Evolutionary conservation across 2,329 filamentous ascomycete species (phyloP).

Genomic region (Monilinia polystroma): DNA sequence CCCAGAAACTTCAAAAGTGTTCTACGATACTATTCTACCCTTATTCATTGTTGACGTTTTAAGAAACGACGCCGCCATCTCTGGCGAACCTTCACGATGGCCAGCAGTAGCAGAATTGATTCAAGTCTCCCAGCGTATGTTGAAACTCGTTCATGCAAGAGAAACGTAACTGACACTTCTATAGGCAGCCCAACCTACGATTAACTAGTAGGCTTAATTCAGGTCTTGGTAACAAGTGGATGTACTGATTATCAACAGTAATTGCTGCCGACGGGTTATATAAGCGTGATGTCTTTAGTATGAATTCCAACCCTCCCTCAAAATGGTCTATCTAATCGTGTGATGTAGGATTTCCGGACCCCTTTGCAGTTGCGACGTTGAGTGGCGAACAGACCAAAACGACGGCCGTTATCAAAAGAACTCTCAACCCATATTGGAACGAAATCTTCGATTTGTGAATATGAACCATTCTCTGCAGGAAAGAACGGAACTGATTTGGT

Average conservation of each 20-base stretch:
- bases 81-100: slow-evolving; percentile 45
- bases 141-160: slow-evolving; percentile 24
- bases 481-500: slow-evolving; percentile 29
- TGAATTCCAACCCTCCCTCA: slow-evolving; percentile 44
- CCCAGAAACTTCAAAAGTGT: slow-evolving; percentile 16
- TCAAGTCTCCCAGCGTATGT: slow-evolving; percentile 64
- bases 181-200: slow-evolving; percentile 80
- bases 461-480: slow-evolving; percentile 19
- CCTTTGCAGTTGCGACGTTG: slow-evolving; percentile 94
- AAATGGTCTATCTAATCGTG: slow-evolving; percentile 27
- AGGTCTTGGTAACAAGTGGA: background rate
- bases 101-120: slow-evolving; percentile 51
- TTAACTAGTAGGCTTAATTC: slow-evolving; percentile 72
- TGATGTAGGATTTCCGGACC: slow-evolving; percentile 83
- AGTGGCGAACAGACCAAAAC: slow-evolving; percentile 98
- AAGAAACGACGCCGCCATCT: slow-evolving; percentile 38
- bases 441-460: slow-evolving; percentile 93
- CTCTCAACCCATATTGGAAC: slow-evolving; percentile 99
- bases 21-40: slow-evolving; percentile 24
- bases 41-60: slow-evolving; percentile 37
- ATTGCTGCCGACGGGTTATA: slow-evolving; percentile 98
- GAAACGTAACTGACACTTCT: slow-evolving; percentile 33
- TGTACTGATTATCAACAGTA: slow-evolving; percentile 59
- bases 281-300: slow-evolving; percentile 99
- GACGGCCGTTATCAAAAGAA: slow-evolving; percentile 96